Evolutionary conservation across 1,139 yeast genomes (phyloP).

Genomic region (Pneumocystis oryctolagi): DNA sequence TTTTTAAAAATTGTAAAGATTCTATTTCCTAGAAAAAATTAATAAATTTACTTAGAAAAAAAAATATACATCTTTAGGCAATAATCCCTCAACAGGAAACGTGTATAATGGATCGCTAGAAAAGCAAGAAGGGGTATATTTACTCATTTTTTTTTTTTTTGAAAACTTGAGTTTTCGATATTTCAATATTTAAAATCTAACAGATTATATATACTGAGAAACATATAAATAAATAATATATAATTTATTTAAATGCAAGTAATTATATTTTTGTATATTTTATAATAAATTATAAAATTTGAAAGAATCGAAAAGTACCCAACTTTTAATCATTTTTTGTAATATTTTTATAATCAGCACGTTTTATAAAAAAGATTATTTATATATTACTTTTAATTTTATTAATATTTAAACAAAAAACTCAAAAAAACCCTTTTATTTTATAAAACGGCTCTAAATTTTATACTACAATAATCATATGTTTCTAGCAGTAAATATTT

Average conservation of each 20-base stretch:
- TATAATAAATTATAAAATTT: no score
- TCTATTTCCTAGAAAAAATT: conserved; percentile 6
- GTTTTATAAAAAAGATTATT: no score
- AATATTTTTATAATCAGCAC: no score
- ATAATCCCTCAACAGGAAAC: neutral
- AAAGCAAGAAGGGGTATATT: neutral
- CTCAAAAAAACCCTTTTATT: no score
- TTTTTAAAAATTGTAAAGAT: conserved; percentile 9
- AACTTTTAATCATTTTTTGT: no score
- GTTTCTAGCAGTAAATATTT: conserved; percentile 55
- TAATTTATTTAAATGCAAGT: no score
- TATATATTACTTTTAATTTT: no score
- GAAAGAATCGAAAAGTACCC: no score
- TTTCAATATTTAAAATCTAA: neutral
- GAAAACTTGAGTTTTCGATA: neutral
- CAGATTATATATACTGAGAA: neutral
- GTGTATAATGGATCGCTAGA: neutral
- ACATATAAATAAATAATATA: no score
- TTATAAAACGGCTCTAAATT: no score
- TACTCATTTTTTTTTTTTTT: neutral
- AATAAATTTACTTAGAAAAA: neutral
- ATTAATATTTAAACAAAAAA: no score
- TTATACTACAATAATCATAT: conserved; percentile 18
- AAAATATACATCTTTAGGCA: neutral
- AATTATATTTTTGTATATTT: no score